A percentile compares a stretch with the other conserved stretches of the same genome.
Conservation (phyloP, 2,329 filamentous ascomycete genomes). For the Calycina marina region DNA sequence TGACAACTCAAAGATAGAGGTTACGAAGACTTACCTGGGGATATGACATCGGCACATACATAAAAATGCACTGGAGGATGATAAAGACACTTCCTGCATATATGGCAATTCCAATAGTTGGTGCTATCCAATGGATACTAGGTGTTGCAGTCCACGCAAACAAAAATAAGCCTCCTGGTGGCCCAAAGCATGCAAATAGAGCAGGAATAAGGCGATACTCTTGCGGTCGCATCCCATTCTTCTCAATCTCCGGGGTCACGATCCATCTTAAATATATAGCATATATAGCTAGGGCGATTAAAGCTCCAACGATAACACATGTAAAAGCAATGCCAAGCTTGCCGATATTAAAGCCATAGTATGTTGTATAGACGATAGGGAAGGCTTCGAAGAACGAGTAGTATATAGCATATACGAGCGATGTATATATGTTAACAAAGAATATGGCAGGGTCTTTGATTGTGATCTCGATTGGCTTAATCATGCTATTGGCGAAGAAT, state of each 20-base stretch:
- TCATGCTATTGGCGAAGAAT: slow-evolving; percentile 26
- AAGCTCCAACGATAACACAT: slow-evolving; percentile 1
- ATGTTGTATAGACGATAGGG: slow-evolving; percentile 2
- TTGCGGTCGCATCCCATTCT: slow-evolving; percentile 33
- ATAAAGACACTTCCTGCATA: slow-evolving; percentile 36
- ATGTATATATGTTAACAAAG: slow-evolving; percentile 40
- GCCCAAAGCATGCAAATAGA: slow-evolving; percentile 33
- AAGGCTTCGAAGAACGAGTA: slow-evolving; percentile 6
- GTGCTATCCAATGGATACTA: slow-evolving; percentile 37
- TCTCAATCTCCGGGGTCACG: slow-evolving; percentile 33
- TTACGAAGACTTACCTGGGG: slow-evolving; percentile 5
- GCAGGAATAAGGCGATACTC: slow-evolving; percentile 40
- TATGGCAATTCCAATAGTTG: slow-evolving; percentile 39
- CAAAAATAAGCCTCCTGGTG: slow-evolving; percentile 42
- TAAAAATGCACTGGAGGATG: slow-evolving; percentile 43
- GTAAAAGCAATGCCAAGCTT: slow-evolving; percentile 1
- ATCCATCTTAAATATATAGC: slow-evolving; percentile 22
- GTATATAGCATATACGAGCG: slow-evolving; percentile 3
- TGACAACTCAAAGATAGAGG: no score
- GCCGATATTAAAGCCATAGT: slow-evolving; percentile 3
- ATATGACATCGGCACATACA: slow-evolving; percentile 35
- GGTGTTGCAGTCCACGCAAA: slow-evolving; percentile 40
- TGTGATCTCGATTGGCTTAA: slow-evolving; percentile 6
- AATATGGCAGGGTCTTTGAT: slow-evolving; percentile 29
- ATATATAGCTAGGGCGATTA: slow-evolving; percentile 2